Evolutionary conservation across 139 green algal species (phyloP).

Genomic region (Limnomonas spitsbergensis): DNA sequence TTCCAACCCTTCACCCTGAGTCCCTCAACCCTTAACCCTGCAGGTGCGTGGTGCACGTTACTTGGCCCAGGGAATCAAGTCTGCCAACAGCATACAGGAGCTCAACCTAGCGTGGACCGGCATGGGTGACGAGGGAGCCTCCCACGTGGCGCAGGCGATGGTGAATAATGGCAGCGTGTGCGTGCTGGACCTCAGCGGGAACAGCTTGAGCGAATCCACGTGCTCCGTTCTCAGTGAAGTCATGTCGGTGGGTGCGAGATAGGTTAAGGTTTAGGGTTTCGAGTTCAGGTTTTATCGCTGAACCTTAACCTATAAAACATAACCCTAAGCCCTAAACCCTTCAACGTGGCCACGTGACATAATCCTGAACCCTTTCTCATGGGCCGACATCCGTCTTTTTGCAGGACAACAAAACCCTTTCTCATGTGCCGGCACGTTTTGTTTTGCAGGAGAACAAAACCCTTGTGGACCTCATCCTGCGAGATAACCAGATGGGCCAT

Average conservation of each 20-base stretch:
- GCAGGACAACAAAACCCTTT: too few species aligned
- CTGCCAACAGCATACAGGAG: conserved; percentile 27
- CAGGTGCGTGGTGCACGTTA: neutral
- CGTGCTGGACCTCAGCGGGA: neutral
- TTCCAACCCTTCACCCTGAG: too few species aligned
- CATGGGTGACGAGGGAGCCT: conserved; percentile 39
- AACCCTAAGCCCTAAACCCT: too few species aligned
- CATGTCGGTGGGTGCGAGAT: neutral
- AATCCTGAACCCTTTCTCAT: too few species aligned
- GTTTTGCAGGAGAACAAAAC: conserved; percentile 5
- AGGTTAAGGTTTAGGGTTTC: too few species aligned
- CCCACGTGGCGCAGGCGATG: conserved; percentile 19
- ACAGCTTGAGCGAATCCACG: neutral
- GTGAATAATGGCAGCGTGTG: neutral
- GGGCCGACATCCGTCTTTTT: too few species aligned
- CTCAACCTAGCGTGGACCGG: conserved; percentile 43
- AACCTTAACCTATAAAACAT: too few species aligned
- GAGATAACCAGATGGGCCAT: conserved; percentile 3
- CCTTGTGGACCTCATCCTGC: conserved; percentile 1
- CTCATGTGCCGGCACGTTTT: too few species aligned
- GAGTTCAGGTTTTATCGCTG: too few species aligned
- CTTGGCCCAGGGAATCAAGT: conserved; percentile 9
- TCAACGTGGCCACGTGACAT: too few species aligned
- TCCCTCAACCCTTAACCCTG: too few species aligned
- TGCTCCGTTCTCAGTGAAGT: neutral